phyloP scores from a whole-genome alignment of 2,329 filamentous ascomycete species.

The Diplodia intermedia region DNA sequence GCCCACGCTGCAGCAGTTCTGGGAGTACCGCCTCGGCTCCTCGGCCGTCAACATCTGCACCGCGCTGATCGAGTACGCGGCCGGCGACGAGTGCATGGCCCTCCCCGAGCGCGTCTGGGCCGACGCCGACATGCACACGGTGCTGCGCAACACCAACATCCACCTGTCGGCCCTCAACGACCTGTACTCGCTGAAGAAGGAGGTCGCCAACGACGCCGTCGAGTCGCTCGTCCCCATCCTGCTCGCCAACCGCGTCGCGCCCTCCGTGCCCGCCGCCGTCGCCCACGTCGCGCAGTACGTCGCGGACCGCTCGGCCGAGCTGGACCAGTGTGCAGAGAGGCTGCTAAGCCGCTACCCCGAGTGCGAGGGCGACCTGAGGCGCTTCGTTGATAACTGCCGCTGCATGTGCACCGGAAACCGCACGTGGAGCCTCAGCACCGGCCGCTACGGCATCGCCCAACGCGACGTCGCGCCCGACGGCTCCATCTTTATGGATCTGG shows the following conservation, averaged over 20 bases:
- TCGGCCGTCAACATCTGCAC: constrained; percentile 21
- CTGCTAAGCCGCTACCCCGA: background rate
- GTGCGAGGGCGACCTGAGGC: background rate
- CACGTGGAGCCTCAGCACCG: constrained; percentile 26
- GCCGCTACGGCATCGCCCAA: constrained; percentile 19
- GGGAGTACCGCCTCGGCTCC: constrained; percentile 20
- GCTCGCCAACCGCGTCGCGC: background rate
- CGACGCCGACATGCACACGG: constrained; percentile 4
- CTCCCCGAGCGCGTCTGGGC: constrained; percentile 9
- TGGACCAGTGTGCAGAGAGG: background rate
- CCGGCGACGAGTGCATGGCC: constrained; percentile 6
- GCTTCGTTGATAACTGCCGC: constrained; percentile 12
- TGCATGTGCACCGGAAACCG: constrained; percentile 25
- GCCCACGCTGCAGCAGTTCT: constrained; percentile 17
- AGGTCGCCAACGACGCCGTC: background rate
- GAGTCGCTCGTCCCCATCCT: constrained; percentile 20
- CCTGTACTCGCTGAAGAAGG: constrained; percentile 28
- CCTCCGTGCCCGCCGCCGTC: background rate
- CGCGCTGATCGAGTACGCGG: constrained; percentile 7
- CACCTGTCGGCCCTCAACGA: constrained; percentile 19
- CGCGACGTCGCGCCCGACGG: background rate
- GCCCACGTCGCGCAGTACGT: background rate
- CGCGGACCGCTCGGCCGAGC: background rate
- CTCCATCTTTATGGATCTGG: constrained; percentile 7
- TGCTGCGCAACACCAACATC: constrained; percentile 19